phyloP scores from a whole-genome alignment of 148 eudicot species.

The Chenopodium suecicum region DNA sequence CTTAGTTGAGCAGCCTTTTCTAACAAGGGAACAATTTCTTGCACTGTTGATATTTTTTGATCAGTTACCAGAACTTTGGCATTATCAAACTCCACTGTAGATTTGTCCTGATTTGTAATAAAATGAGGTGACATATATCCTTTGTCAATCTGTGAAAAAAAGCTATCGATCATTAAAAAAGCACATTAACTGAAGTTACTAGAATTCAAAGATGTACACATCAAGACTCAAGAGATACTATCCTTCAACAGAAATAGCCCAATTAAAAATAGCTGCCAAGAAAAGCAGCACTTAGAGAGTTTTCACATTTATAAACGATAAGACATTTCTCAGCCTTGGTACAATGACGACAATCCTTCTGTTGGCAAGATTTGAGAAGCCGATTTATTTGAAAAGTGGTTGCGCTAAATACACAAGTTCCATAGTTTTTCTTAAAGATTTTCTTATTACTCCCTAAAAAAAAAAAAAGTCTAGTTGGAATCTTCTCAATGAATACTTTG shows the following conservation, averaged over 20 bases:
- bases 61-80: constrained; percentile 84
- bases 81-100: constrained; percentile 81
- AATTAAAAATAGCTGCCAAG: neutral
- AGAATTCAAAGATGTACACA: neutral
- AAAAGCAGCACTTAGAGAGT: neutral
- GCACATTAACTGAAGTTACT: neutral
- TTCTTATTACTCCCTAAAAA: neutral
- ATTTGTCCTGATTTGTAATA: constrained; percentile 73
- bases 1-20: constrained; percentile 83
- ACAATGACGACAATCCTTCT: neutral
- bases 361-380: neutral
- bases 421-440: neutral
- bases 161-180: constrained; percentile 6
- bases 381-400: neutral
- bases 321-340: neutral
- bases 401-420: neutral
- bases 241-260: too few species aligned
- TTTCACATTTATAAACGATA: neutral
- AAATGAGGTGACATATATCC: constrained; percentile 95
- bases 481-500: too few species aligned
- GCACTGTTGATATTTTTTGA: constrained; percentile 65
- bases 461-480: too few species aligned
- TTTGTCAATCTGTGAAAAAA: constrained; percentile 74
- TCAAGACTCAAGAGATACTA: neutral
- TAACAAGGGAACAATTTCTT: constrained; percentile 78